These are phyloP conservation scores for Blastocystis hominis DNA, from an alignment of 352 stramenopile species.

Conservation along the genomic window DNA sequence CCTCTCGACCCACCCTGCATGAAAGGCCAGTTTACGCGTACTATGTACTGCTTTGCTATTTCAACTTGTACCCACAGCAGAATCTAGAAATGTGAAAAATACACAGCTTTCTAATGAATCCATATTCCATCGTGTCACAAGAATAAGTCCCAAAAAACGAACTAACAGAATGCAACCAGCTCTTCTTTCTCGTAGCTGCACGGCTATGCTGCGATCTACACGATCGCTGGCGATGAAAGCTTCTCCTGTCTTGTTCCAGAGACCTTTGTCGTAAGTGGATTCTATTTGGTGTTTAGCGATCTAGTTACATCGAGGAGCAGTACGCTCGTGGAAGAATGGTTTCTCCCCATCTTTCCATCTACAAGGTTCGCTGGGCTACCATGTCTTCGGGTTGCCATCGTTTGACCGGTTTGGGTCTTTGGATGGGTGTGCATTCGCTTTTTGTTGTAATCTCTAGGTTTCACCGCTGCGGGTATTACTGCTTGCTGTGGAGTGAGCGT, in stretches of 20 bases:
- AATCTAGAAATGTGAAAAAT: too few species aligned
- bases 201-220: conserved; percentile 34
- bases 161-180: conserved; percentile 35
- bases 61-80: too few species aligned
- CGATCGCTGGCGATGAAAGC: conserved; percentile 33
- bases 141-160: neutral
- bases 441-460: neutral
- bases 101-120: too few species aligned
- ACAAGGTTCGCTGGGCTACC: conserved; percentile 58
- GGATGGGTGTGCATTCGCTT: conserved; percentile 1
- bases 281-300: neutral
- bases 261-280: neutral
- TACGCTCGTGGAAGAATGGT: conserved; percentile 58
- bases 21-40: too few species aligned
- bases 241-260: conserved; percentile 50
- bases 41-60: too few species aligned
- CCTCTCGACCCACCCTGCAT: neutral
- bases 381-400: conserved; percentile 56
- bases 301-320: conserved; percentile 57
- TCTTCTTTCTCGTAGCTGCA: conserved; percentile 50
- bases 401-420: conserved; percentile 55
- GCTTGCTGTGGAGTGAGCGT: conserved; percentile 41
- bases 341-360: conserved; percentile 58
- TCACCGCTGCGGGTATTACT: conserved; percentile 55
- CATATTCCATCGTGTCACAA: neutral